Evolutionary conservation across 73 alveolate genomes (phyloP), one percentile per base, ranked within the genome.

Genomic region (Tetrahymena elliotti): DNA sequence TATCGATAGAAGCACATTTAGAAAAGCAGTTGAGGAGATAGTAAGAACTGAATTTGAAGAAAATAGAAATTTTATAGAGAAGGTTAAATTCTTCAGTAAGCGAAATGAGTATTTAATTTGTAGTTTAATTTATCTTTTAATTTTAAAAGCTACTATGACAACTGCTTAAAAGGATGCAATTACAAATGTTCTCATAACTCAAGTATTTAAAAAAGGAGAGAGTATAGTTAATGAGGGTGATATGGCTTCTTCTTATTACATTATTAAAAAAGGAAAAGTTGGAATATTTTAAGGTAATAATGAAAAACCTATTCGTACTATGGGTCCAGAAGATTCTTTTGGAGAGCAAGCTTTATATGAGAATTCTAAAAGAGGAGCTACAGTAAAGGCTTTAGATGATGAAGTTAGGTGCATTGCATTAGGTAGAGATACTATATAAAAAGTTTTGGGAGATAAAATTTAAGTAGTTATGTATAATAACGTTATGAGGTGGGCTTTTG

Each of bases 271-370:
- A 33, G 99, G 99, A 37, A 95, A 95, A 92, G 98, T 98, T 18
- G 97, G 95, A 35, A 97, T 98, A 22, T 93, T 94, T 82, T 95
- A 96, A 94, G 99, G 98, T n/a, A 97, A 96, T 33, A 93, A 92
- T 52, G 95, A 95, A 31, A 68, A 68, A 24, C 88, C 88, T 92
- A 93, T 98, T 33, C 97, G 98, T 92, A 95, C 97, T 83, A 96
- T 98, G 93, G 98, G 98, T 0, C 97, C 97, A 16, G 95, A 92
- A 84, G 99, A 98, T 96, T 96, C 96, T 96, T 98, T 98, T 96
- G 99, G 99, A 1, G 99, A 98, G 97, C 53, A 88, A 34, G 97
- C 97, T 40, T 52, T 96, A 35, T 94, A 84, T 84, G 93, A 96
- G 31, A 94, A 96, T 6, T 82, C 95, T 6, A 36, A 34, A 40